Evolutionary conservation across 2,329 filamentous ascomycete genomes (phyloP), one percentile per base, ranked within the genome.

Genomic region (Chrysosporium keratinophilum): DNA sequence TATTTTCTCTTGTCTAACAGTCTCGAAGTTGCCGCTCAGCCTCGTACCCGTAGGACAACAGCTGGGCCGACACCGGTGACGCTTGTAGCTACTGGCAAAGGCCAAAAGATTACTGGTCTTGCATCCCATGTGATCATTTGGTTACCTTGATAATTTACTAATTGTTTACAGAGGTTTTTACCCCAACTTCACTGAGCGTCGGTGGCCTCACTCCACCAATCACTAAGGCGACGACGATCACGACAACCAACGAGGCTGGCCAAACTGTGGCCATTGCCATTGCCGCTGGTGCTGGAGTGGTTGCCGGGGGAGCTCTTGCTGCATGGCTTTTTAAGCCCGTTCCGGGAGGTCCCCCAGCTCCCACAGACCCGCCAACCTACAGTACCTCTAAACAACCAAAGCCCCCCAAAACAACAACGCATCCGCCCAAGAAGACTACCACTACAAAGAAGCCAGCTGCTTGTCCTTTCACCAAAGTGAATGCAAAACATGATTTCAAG

Each of bases 311-410:
- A 7, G 53, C 47, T 2, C 17, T 52, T 40, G 53, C 53, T 40
- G 53, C 48, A 20, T 55, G 53, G 53, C 20, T 55, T 6, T 55
- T 44, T 15, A 44, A 45, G 48, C 53, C 53, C 19, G 39, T 47
- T 3, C 53, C 53, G 14, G 49, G 49, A 19, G 53, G 41, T 7
- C 53, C 53, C 17, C 37, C 53, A 15, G 47, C 48, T 12, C 53
- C 53, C 3, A 51, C 53, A 19, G 20, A 40, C 11, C 53, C 53
- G 5, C 53, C 53, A 20, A 11, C 37, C 19, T 51, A 51, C n/a
- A 17, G 48, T 5, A 55, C 46, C 11, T 44, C 42, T 3, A 19
- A 46, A n/a, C 14, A 28, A 33, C 46, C 35, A 31, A 20, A 39
- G 12, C 48, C 46, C 3, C 40, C 53, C 9, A 39, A 42, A 31